A percentile compares a stretch with the other conserved stretches of the same genome.
These are phyloP conservation scores for Melaleuca quinquenervia DNA, from an alignment of 345 rosid species.

Conservation along the genomic window DNA sequence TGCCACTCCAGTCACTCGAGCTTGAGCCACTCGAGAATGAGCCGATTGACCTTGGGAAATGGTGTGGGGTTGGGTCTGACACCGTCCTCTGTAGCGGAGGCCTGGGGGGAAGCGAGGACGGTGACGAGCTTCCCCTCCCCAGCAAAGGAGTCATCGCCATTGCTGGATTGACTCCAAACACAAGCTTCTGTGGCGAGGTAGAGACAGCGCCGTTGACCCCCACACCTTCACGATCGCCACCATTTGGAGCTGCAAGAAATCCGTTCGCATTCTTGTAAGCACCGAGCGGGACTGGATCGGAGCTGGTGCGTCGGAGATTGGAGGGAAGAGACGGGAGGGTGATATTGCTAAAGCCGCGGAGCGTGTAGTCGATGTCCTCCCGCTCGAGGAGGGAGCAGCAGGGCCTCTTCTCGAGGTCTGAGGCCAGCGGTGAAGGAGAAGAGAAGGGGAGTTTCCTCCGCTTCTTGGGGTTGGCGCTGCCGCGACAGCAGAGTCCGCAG, in stretches of 20 bases:
- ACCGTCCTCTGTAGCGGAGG: constrained; percentile 1
- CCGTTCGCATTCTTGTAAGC: neutral
- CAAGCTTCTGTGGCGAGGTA: neutral
- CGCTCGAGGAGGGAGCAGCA: neutral
- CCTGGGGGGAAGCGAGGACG: constrained; percentile 14
- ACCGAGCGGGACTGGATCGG: neutral
- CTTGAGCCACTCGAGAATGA: neutral
- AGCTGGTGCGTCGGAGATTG: neutral
- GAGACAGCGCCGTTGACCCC: neutral
- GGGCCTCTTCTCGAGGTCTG: neutral
- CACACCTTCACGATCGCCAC: neutral
- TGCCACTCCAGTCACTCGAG: neutral
- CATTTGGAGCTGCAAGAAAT: neutral
- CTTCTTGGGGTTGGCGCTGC: neutral
- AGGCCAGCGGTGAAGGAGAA: neutral
- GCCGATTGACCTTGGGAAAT: neutral
- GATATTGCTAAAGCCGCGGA: constrained; percentile 22
- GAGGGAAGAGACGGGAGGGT: constrained; percentile 5
- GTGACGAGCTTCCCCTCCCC: neutral
- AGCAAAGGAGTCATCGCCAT: neutral
- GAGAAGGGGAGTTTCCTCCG: neutral
- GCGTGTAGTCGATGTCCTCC: neutral
- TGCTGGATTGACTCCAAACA: constrained; percentile 4
- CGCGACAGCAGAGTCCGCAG: neutral
- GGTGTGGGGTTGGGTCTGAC: neutral